Percentiles rank a stretch among this genome's conserved stretches.
Evolutionary conservation across 768 basidiomycete species (phyloP).

Genomic region (Pleurotus ostreatus): DNA sequence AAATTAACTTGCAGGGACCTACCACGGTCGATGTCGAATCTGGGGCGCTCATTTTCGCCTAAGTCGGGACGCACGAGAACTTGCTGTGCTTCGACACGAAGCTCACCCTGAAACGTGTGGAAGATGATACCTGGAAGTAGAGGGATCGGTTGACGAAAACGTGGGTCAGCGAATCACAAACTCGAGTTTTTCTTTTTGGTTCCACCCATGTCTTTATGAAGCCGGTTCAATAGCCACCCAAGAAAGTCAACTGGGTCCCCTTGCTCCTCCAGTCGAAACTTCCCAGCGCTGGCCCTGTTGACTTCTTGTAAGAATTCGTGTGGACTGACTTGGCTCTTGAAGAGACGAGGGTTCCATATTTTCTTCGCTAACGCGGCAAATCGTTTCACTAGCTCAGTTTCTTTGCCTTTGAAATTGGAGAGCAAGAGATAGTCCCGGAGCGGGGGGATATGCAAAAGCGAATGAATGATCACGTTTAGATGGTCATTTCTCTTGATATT

Average conservation of each 20-base stretch:
- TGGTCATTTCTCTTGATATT: constrained; percentile 98
- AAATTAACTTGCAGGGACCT: constrained; percentile 17
- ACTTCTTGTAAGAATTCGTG: constrained; percentile 99
- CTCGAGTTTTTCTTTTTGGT: constrained; percentile 89
- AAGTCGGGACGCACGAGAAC: constrained; percentile 79
- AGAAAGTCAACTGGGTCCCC: constrained; percentile 97
- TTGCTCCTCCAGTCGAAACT: constrained; percentile 90
- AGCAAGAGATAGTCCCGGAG: constrained; percentile 85
- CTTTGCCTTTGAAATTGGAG: constrained; percentile 66
- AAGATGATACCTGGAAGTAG: constrained; percentile 74
- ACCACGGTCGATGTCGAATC: constrained; percentile 95
- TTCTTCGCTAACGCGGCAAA: constrained; percentile 88
- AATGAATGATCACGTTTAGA: constrained; percentile 95
- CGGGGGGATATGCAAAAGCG: constrained; percentile 86
- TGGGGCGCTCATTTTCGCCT: constrained; percentile 75
- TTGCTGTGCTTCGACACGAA: constrained; percentile 91
- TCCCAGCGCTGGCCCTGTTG: constrained; percentile 80
- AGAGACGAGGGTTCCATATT: constrained; percentile 92
- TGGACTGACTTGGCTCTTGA: constrained; percentile 98
- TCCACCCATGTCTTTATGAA: constrained; percentile 94
- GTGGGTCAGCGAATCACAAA: constrained; percentile 33
- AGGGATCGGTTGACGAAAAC: constrained; percentile 11
- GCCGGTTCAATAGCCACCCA: constrained; percentile 89
- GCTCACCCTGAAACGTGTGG: constrained; percentile 89
- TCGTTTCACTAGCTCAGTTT: constrained; percentile 83